These are phyloP conservation scores for Cercospora zeae-maydis DNA, from an alignment of 2,329 filamentous ascomycete genomes.

Conservation along the genomic window DNA sequence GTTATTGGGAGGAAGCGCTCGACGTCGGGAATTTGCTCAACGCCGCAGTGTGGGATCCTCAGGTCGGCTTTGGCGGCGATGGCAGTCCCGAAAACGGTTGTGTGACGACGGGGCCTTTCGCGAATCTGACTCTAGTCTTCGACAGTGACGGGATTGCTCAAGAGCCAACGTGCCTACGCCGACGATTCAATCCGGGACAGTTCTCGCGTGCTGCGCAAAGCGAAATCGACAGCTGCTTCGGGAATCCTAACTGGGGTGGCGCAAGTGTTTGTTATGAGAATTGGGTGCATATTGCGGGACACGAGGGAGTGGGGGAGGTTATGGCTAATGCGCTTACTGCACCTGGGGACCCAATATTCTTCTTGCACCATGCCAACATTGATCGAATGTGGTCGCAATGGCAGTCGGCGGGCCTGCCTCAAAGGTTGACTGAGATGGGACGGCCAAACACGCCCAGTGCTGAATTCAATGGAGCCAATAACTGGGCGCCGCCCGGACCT, in stretches of 20 bases:
- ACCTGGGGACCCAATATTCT: constrained; percentile 26
- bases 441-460: constrained; percentile 21
- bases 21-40: constrained; percentile 18
- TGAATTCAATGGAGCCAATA: constrained; percentile 19
- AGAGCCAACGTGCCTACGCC: constrained; percentile 14
- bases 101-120: constrained; percentile 20
- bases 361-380: constrained; percentile 26
- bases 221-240: constrained; percentile 20
- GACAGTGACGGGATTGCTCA: constrained; percentile 9
- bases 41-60: constrained; percentile 21
- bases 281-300: constrained; percentile 21
- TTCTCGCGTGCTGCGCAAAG: constrained; percentile 17
- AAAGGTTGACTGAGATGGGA: constrained; percentile 18
- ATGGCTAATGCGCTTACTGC: constrained; percentile 25
- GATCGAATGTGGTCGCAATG: constrained; percentile 24
- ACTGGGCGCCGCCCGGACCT: constrained; percentile 21
- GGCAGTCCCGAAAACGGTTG: constrained; percentile 12
- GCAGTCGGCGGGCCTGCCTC: constrained; percentile 15
- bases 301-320: constrained; percentile 21
- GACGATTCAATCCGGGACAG: constrained; percentile 14
- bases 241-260: constrained; percentile 13
- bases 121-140: constrained; percentile 18
- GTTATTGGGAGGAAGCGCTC: constrained; percentile 23
- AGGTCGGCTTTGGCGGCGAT: constrained; percentile 20
- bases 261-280: constrained; percentile 23